Conservation (phyloP, 2,329 filamentous ascomycete species). For the Trichophyton benhamiae region DNA sequence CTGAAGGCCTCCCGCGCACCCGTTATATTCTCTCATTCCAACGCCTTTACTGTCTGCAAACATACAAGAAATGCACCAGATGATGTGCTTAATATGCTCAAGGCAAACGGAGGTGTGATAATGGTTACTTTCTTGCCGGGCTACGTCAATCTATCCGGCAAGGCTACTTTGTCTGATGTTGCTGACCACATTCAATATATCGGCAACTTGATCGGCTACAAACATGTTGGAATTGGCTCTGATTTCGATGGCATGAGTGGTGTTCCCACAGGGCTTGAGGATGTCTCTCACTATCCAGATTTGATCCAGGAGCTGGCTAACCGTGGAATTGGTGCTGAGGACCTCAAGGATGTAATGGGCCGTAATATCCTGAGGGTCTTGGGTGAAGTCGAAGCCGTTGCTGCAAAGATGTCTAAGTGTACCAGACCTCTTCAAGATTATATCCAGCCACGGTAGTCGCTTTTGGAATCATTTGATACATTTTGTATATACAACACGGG, state of each 20-base stretch:
- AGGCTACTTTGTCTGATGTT: constrained; percentile 65
- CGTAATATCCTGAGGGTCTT: constrained; percentile 76
- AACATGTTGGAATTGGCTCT: constrained; percentile 75
- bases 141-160: constrained; percentile 55
- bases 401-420: constrained; percentile 21
- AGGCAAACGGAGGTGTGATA: constrained; percentile 59
- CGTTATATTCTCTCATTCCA: constrained; percentile 81
- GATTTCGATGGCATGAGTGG: constrained; percentile 67
- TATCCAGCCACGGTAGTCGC: not conserved
- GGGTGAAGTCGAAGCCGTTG: constrained; percentile 63
- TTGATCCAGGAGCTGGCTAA: constrained; percentile 62
- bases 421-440: constrained; percentile 6
- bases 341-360: constrained; percentile 64
- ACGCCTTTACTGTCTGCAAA: constrained; percentile 65
- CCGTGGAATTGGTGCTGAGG: constrained; percentile 59
- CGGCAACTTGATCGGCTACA: constrained; percentile 69
- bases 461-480: not conserved
- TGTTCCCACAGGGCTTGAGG: constrained; percentile 59
- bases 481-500: not conserved
- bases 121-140: constrained; percentile 84
- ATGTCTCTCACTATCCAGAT: constrained; percentile 72
- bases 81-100: constrained; percentile 64
- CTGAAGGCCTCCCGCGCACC: constrained; percentile 63
- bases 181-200: constrained; percentile 73
- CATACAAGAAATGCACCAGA: constrained; percentile 88